A percentile compares a stretch with the other conserved stretches of the same genome.
phyloP scores from a whole-genome alignment of 2,329 filamentous ascomycete species.

The Pseudocercospora crystallina region DNA sequence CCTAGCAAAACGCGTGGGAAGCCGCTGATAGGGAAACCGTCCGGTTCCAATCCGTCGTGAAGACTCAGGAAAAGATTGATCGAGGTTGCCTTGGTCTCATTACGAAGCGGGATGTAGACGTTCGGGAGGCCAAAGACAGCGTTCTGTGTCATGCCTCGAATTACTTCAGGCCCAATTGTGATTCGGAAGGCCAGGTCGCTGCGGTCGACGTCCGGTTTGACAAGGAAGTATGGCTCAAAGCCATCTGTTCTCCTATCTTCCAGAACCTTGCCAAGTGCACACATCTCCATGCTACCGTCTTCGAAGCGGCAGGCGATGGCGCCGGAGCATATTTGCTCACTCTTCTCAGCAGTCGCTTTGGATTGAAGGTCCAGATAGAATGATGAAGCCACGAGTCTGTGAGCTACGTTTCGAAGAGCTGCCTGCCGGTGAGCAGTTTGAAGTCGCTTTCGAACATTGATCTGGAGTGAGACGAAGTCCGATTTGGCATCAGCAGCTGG shows the following conservation, averaged over 20 bases:
- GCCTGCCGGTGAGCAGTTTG: constrained; percentile 30
- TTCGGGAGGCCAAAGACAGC: constrained; percentile 33
- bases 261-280: constrained; percentile 33
- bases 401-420: constrained; percentile 34
- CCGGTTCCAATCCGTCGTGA: constrained; percentile 35
- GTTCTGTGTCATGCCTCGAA: constrained; percentile 30
- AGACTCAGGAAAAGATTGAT: constrained; percentile 36
- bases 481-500: constrained; percentile 38
- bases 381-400: constrained; percentile 38
- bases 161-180: constrained; percentile 27
- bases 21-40: constrained; percentile 37
- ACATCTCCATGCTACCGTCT: constrained; percentile 34
- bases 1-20: constrained; percentile 36
- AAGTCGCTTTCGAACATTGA: constrained; percentile 34
- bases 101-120: constrained; percentile 32
- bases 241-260: constrained; percentile 25
- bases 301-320: constrained; percentile 37
- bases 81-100: constrained; percentile 32
- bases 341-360: constrained; percentile 32
- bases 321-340: constrained; percentile 34
- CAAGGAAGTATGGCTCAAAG: constrained; percentile 38
- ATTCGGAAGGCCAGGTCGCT: constrained; percentile 27
- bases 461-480: constrained; percentile 34
- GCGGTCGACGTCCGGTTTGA: constrained; percentile 28
- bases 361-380: constrained; percentile 40